Conservation (phyloP, 257 asterid species). For the Gardenia jasminoides region DNA sequence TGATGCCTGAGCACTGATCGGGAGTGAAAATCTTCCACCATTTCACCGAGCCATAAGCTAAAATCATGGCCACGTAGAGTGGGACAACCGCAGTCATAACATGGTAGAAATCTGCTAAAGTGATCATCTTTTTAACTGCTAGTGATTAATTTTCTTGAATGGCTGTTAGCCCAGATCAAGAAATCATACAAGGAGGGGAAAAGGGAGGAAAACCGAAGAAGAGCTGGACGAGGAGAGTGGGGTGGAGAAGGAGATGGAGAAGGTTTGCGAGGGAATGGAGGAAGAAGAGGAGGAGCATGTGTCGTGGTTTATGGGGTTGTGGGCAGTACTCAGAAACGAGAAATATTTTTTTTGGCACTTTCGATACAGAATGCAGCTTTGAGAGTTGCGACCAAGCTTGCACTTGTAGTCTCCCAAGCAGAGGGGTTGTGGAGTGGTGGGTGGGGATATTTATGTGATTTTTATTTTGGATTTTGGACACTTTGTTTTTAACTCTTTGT, state of each 20-base stretch:
- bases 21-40: slow-evolving; percentile 97
- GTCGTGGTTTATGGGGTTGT: slow-evolving; percentile 37
- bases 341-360: slow-evolving; percentile 25
- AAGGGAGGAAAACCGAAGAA: background rate
- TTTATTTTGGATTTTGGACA: slow-evolving; percentile 15
- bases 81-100: slow-evolving; percentile 95
- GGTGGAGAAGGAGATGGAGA: background rate
- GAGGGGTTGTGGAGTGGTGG: slow-evolving; percentile 7
- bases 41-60: slow-evolving; percentile 87
- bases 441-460: background rate
- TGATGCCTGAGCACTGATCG: slow-evolving; percentile 89
- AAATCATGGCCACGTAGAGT: slow-evolving; percentile 83
- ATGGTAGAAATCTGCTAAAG: slow-evolving; percentile 63
- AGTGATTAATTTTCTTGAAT: background rate
- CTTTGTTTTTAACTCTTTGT: slow-evolving; percentile 32
- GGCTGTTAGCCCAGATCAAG: slow-evolving; percentile 27
- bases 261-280: slow-evolving; percentile 10
- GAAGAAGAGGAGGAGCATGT: slow-evolving; percentile 30
- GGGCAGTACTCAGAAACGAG: slow-evolving; percentile 21
- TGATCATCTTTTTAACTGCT: slow-evolving; percentile 43
- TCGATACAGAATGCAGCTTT: slow-evolving; percentile 47
- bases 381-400: slow-evolving; percentile 57
- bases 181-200: slow-evolving; percentile 8
- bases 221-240: background rate
- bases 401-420: slow-evolving; percentile 61